Evolutionary conservation across 164 flowering plant species (phyloP).

Genomic region (Warburgia ugandensis): DNA sequence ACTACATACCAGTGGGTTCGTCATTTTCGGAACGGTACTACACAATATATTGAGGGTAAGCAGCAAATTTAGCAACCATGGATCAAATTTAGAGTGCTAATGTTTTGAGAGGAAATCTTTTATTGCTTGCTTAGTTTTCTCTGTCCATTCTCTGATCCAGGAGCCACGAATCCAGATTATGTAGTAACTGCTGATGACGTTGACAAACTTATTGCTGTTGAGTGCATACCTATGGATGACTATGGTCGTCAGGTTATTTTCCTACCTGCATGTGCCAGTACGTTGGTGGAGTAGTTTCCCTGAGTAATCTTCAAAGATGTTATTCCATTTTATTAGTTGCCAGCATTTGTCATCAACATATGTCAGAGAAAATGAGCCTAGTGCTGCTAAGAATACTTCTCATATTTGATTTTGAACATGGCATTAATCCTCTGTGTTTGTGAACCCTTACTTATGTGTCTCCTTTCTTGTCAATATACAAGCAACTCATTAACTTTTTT

Average conservation of each 20-base stretch:
- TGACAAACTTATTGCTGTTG: slow-evolving; percentile 84
- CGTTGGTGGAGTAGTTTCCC: neutral
- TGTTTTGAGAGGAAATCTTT: neutral
- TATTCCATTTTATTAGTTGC: too few relatives aligned
- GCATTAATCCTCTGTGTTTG: too few relatives aligned
- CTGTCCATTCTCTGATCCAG: slow-evolving; percentile 32
- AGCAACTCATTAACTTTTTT: too few relatives aligned
- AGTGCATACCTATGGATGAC: slow-evolving; percentile 95
- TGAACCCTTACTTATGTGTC: too few relatives aligned
- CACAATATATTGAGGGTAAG: slow-evolving; percentile 85
- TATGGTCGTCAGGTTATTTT: slow-evolving; percentile 70
- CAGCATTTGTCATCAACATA: too few relatives aligned
- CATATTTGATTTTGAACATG: too few relatives aligned
- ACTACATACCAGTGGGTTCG: slow-evolving; percentile 78
- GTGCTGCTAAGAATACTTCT: too few relatives aligned
- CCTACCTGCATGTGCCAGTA: neutral
- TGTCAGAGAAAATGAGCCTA: too few relatives aligned
- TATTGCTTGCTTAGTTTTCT: neutral
- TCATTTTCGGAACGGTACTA: slow-evolving; percentile 86
- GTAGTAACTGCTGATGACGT: slow-evolving; percentile 96
- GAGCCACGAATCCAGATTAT: slow-evolving; percentile 96
- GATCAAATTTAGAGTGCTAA: neutral
- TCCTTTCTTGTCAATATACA: too few relatives aligned
- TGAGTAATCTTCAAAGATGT: neutral
- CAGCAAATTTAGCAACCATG: too few relatives aligned